Percentiles rank a stretch among this genome's conserved stretches.
Conservation (phyloP, 768 basidiomycete species). For the Tylopilus subfusipes region DNA sequence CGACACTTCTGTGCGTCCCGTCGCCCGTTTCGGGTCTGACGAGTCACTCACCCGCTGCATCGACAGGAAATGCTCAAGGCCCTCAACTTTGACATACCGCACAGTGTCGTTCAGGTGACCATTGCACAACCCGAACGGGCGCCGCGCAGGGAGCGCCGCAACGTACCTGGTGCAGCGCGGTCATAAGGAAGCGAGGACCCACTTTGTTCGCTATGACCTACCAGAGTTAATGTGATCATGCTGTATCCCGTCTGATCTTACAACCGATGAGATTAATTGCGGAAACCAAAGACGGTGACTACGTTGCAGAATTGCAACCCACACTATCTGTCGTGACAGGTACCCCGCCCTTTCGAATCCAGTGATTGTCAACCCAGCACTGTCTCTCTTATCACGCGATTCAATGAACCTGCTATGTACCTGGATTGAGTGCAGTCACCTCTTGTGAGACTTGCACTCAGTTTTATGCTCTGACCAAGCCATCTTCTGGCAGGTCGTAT, state of each 20-base stretch:
- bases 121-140: conserved; percentile 66
- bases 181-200: conserved; percentile 20
- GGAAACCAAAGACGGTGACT: too few relatives aligned
- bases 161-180: conserved; percentile 77
- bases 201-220: background rate
- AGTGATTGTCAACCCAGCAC: too few relatives aligned
- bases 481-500: too few relatives aligned
- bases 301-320: too few relatives aligned
- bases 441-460: too few relatives aligned
- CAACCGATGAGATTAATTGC: too few relatives aligned
- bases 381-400: too few relatives aligned
- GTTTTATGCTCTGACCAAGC: too few relatives aligned
- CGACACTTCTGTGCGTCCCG: conserved; percentile 80
- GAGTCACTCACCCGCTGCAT: background rate
- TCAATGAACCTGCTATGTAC: too few relatives aligned
- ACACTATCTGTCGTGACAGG: too few relatives aligned
- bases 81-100: conserved; percentile 92
- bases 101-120: conserved; percentile 65
- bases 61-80: conserved; percentile 77
- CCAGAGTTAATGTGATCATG: background rate
- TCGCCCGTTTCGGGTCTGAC: background rate
- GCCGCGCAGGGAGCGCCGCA: conserved; percentile 70
- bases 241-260: background rate
- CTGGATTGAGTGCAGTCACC: too few relatives aligned
- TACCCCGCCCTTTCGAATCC: too few relatives aligned